Conservation (phyloP, 2,329 filamentous ascomycete species). For the Chaetomium strumarium region DNA sequence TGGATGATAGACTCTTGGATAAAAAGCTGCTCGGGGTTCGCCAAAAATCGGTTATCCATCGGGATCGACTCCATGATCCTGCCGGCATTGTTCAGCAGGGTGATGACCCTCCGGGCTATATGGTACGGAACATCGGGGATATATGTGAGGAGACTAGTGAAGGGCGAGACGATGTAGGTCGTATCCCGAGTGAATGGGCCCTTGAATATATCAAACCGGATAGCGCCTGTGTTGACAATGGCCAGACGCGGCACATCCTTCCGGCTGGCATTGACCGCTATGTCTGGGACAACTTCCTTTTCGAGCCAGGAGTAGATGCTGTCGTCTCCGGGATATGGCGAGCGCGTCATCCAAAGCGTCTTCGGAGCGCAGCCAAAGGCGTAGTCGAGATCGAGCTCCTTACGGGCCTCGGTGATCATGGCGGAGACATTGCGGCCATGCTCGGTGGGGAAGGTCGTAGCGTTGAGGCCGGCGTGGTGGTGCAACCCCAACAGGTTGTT, state of each 20-base stretch:
- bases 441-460: conserved; percentile 67
- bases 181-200: conserved; percentile 85
- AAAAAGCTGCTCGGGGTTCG: conserved; percentile 42
- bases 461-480: conserved; percentile 70
- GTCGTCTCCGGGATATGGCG: conserved; percentile 63
- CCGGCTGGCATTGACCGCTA: conserved; percentile 53
- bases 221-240: conserved; percentile 81
- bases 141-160: conserved; percentile 70
- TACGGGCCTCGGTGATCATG: conserved; percentile 64
- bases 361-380: conserved; percentile 77
- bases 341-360: conserved; percentile 75
- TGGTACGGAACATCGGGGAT: conserved; percentile 76
- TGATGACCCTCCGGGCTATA: conserved; percentile 64
- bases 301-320: conserved; percentile 82
- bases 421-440: conserved; percentile 66
- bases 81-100: conserved; percentile 50
- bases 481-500: conserved; percentile 84
- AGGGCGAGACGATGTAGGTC: conserved; percentile 81
- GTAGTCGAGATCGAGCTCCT: conserved; percentile 64
- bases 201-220: conserved; percentile 94
- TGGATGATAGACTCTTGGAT: conserved; percentile 27
- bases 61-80: conserved; percentile 38
- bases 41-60: conserved; percentile 42
- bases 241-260: conserved; percentile 60
- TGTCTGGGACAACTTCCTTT: conserved; percentile 64